These are phyloP conservation scores for Mortierella hygrophila DNA, from an alignment of 192 early-diverging fungal genomes.

Conservation along the genomic window DNA sequence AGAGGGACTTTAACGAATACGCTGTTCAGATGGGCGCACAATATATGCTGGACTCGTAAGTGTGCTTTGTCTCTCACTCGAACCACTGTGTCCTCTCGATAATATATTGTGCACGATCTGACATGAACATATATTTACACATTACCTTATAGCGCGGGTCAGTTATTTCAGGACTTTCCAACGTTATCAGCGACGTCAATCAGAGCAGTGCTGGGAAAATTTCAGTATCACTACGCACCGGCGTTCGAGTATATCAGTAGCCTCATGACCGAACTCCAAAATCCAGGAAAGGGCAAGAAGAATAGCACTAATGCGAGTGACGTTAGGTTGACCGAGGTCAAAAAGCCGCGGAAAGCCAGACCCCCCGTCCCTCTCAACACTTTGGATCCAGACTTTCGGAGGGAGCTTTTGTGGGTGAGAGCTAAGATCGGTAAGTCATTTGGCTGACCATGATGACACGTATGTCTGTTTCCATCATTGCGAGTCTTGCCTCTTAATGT, in stretches of 20 bases:
- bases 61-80: background rate
- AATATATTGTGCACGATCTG: background rate
- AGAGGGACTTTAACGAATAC: slow-evolving; percentile 41
- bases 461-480: background rate
- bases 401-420: slow-evolving; percentile 20
- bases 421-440: slow-evolving; percentile 23
- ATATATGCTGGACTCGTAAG: slow-evolving; percentile 31
- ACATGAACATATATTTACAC: background rate
- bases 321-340: background rate
- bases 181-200: slow-evolving; percentile 19
- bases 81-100: background rate
- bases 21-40: background rate
- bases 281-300: background rate
- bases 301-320: background rate
- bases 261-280: background rate
- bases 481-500: background rate
- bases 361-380: background rate
- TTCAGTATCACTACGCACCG: slow-evolving; percentile 28
- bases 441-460: background rate
- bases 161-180: slow-evolving; percentile 50
- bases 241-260: slow-evolving; percentile 27
- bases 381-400: slow-evolving; percentile 29
- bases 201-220: slow-evolving; percentile 6
- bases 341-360: background rate
- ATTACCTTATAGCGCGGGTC: slow-evolving; percentile 15